Percentiles rank a stretch among this genome's conserved stretches.
Conservation (phyloP, 306 rosid genomes). For the Dryas octopetala region DNA sequence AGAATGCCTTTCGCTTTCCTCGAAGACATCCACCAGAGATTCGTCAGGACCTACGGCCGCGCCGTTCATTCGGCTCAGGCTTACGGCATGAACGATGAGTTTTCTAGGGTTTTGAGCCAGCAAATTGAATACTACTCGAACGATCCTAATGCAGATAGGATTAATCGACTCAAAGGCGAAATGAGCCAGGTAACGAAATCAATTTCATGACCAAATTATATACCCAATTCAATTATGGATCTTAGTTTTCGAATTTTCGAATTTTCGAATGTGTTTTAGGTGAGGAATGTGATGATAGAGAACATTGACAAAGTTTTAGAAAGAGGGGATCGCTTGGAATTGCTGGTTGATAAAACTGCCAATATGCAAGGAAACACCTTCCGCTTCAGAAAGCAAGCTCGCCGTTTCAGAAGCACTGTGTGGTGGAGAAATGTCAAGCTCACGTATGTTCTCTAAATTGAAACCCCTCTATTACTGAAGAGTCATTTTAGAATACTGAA, state of each 20-base stretch:
- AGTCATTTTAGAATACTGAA: neutral
- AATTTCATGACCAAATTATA: neutral
- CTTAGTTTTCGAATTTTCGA: neutral
- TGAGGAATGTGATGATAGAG: conserved; percentile 91
- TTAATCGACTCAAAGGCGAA: conserved; percentile 93
- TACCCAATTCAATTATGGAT: neutral
- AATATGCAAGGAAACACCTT: conserved; percentile 96
- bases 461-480: neutral
- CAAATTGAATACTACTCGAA: conserved; percentile 84
- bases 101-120: conserved; percentile 89
- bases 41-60: conserved; percentile 87
- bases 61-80: conserved; percentile 80
- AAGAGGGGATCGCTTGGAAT: conserved; percentile 92
- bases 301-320: conserved; percentile 96
- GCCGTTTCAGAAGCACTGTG: conserved; percentile 81
- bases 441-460: conserved; percentile 52
- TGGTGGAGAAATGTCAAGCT: conserved; percentile 99
- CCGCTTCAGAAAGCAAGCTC: conserved; percentile 96
- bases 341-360: conserved; percentile 89
- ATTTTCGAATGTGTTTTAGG: conserved; percentile 35
- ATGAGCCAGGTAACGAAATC: conserved; percentile 76
- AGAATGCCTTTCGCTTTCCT: conserved; percentile 93
- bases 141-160: conserved; percentile 97
- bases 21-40: conserved; percentile 90
- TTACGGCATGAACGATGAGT: conserved; percentile 93